These are phyloP conservation scores for Alnus glutinosa DNA, from an alignment of 306 rosid species.

Conservation along the genomic window DNA sequence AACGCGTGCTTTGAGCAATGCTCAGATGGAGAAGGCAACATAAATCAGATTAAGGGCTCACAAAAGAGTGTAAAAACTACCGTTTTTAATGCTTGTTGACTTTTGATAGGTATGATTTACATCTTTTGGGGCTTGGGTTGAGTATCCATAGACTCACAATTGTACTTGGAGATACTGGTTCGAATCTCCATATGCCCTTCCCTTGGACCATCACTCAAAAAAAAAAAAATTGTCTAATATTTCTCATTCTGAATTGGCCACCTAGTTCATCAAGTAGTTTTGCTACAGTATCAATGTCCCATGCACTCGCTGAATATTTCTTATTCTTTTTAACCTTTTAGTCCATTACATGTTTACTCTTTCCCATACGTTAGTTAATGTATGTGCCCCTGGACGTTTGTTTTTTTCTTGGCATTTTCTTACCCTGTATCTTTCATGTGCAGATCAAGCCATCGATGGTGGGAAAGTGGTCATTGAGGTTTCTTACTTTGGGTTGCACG, in stretches of 20 bases:
- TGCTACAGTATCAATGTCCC: background rate
- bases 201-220: background rate
- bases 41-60: background rate
- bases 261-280: background rate
- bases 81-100: too few species aligned
- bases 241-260: background rate
- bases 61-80: too few species aligned
- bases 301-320: background rate
- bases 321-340: background rate
- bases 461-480: slow-evolving; percentile 73
- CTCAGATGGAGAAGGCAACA: background rate
- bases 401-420: background rate
- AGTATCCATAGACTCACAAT: too few species aligned
- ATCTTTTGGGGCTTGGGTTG: too few species aligned
- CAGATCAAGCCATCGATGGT: slow-evolving; percentile 51
- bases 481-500: slow-evolving; percentile 61
- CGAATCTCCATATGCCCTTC: background rate
- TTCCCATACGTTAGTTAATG: background rate
- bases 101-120: too few species aligned
- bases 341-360: background rate
- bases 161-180: background rate
- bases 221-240: background rate
- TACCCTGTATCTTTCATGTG: slow-evolving; percentile 25
- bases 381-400: background rate
- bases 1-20: background rate